These are phyloP conservation scores for Coelastrella sp. DNA, from an alignment of 139 green algal species.

Conservation along the genomic window DNA sequence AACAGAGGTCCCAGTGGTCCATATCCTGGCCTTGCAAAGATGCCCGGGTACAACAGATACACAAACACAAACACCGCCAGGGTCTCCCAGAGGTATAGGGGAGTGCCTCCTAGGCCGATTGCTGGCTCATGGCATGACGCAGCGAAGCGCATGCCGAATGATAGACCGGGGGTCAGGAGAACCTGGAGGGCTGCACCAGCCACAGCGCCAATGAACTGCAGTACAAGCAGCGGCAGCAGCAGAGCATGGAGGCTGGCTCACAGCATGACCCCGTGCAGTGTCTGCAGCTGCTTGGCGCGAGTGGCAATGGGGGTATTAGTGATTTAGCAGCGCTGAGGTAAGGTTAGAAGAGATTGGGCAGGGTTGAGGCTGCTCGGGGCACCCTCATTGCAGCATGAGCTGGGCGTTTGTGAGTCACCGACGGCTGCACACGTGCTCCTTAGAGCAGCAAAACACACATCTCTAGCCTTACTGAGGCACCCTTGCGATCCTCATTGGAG, in stretches of 20 bases:
- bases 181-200: constrained; percentile 59
- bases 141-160: not conserved
- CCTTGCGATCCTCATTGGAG: too few species aligned
- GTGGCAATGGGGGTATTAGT: too few species aligned
- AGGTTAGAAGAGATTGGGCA: too few species aligned
- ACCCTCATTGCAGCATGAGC: too few species aligned
- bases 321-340: too few species aligned
- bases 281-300: too few species aligned
- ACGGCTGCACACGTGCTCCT: too few species aligned
- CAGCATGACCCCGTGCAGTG: too few species aligned
- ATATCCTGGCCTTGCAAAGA: constrained; percentile 62
- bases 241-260: too few species aligned
- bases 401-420: too few species aligned
- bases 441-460: not conserved
- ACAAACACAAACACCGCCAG: constrained; percentile 58
- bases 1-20: constrained; percentile 55
- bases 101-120: constrained; percentile 39
- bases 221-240: not conserved
- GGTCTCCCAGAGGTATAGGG: constrained; percentile 59
- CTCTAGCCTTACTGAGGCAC: too few species aligned
- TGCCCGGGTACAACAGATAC: constrained; percentile 53
- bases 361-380: too few species aligned
- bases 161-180: constrained; percentile 2
- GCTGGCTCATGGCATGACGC: constrained; percentile 9
- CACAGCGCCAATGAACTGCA: constrained; percentile 57